Base-by-base conservation (phyloP, 2,329 filamentous ascomycete species). In the Verruconis gallopava region DNA sequence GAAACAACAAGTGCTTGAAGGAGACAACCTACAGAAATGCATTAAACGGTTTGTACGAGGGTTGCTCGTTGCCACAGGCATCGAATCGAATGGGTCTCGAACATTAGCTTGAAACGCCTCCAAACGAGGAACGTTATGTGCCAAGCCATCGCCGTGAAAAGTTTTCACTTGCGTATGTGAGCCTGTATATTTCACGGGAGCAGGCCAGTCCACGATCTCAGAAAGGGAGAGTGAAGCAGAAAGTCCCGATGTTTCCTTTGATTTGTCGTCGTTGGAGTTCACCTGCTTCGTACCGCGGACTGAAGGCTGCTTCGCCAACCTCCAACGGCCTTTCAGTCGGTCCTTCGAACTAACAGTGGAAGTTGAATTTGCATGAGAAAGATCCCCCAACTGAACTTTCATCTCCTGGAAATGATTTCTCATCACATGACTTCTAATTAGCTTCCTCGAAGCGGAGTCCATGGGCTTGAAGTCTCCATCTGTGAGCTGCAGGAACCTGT, bases 361-460 rank as follows among this genome's bases (percentile, higher is more conserved):
- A 39, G 37, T 22, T 13, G 37, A 39, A n/a, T 14, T 39, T 4
- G 20, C 37, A 17, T 20, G 28, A 21, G 19, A 21, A 21, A 20
- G 14, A 21, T 21, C 28, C 13, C 12, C 18, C 14, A 22, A 21
- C 37, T 39, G 18, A 17, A 18, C 28, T 14, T 28, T 39, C 20
- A 22, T 39, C 14, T 39, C 37, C 20, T 28, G 37, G 20, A 25
- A 40, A 14, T 30, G 32, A 15, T 40, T 40, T 19, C 22, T 30
- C 37, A 40, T 40, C 37, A 30, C 21, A 40, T 40, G 21, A 15
- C 21, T 40, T 21, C 37, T 32, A 40, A 40, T 40, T 17, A 40
- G 37, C 21, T 19, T 40, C 25, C 37, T 40, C 19, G 37, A 40
- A 4, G 21, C 22, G n/a, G 32, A 14, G 20, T 40, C 37, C 11